Conservation (phyloP, 495 filamentous ascomycete genomes). For the Lasiosphaeria ovina region DNA sequence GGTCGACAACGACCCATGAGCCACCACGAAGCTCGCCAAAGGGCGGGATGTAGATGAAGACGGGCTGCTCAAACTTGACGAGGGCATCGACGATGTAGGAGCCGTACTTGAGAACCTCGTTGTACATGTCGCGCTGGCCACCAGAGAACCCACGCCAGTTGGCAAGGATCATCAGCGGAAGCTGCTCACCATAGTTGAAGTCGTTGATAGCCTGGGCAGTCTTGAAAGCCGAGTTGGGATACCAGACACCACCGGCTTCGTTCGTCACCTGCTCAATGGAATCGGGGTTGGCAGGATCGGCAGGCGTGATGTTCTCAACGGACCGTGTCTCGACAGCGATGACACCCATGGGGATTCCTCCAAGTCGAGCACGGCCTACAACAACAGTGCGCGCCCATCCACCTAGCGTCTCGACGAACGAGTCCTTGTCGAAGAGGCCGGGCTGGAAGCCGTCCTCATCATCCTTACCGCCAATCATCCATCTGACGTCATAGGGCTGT, state of each 20-base stretch:
- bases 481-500: slow-evolving; percentile 89
- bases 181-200: slow-evolving; percentile 98
- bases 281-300: slow-evolving; percentile 98
- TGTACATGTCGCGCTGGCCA: slow-evolving; percentile 99
- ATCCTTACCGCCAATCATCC: slow-evolving; percentile 87
- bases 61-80: slow-evolving; percentile 96
- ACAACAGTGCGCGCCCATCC: slow-evolving; percentile 97
- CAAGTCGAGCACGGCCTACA: slow-evolving; percentile 92
- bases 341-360: slow-evolving; percentile 97
- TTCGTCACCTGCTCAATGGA: slow-evolving; percentile 90
- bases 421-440: slow-evolving; percentile 93
- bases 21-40: slow-evolving; percentile 96
- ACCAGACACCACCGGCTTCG: slow-evolving; percentile 98
- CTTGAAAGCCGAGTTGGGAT: slow-evolving; percentile 99
- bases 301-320: slow-evolving; percentile 93
- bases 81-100: slow-evolving; percentile 98
- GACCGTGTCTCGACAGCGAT: slow-evolving; percentile 95
- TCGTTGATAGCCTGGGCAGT: slow-evolving; percentile 97
- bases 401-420: slow-evolving; percentile 93
- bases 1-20: slow-evolving; percentile 98
- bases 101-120: slow-evolving; percentile 98
- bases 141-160: slow-evolving; percentile 99
- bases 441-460: slow-evolving; percentile 75
- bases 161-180: slow-evolving; percentile 97
- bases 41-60: slow-evolving; percentile 98